These are phyloP conservation scores for Saturnispora sekii DNA, from an alignment of 805 yeast species.

Conservation along the genomic window DNA sequence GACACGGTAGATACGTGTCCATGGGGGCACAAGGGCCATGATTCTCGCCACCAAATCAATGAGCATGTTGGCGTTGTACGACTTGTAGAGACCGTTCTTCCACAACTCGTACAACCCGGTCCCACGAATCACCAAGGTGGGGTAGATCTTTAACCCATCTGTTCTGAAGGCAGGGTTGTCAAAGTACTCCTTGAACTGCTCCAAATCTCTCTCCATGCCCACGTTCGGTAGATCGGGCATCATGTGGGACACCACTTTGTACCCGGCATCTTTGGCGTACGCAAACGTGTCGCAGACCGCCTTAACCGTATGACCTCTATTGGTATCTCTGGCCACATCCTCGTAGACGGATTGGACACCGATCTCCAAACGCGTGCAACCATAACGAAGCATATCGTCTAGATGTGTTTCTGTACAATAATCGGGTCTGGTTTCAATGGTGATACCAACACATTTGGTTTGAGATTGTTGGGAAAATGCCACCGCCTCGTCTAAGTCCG, in stretches of 20 bases:
- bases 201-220: slow-evolving; percentile 96
- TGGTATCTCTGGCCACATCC: slow-evolving; percentile 97
- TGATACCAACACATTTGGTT: slow-evolving; percentile 96
- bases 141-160: slow-evolving; percentile 91
- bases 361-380: slow-evolving; percentile 92
- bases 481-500: slow-evolving; percentile 83
- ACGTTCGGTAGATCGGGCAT: slow-evolving; percentile 99
- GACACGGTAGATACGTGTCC: slow-evolving; percentile 98
- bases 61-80: slow-evolving; percentile 89
- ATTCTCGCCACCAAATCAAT: slow-evolving; percentile 94
- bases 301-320: slow-evolving; percentile 94
- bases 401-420: slow-evolving; percentile 94
- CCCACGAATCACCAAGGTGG: slow-evolving; percentile 93
- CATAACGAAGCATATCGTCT: slow-evolving; percentile 91
- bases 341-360: slow-evolving; percentile 97
- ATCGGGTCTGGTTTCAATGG: slow-evolving; percentile 97
- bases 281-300: slow-evolving; percentile 95
- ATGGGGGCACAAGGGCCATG: slow-evolving; percentile 93
- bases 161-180: slow-evolving; percentile 96
- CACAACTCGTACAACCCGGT: slow-evolving; percentile 95
- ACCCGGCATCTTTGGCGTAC: slow-evolving; percentile 96
- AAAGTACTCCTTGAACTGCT: slow-evolving; percentile 92
- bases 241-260: slow-evolving; percentile 97
- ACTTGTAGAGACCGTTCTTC: slow-evolving; percentile 91
- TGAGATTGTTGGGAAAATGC: slow-evolving; percentile 84